Evolutionary conservation across 306 rosid genomes (phyloP), one percentile per base, ranked within the genome.

Genomic region (Fragaria vesca): DNA sequence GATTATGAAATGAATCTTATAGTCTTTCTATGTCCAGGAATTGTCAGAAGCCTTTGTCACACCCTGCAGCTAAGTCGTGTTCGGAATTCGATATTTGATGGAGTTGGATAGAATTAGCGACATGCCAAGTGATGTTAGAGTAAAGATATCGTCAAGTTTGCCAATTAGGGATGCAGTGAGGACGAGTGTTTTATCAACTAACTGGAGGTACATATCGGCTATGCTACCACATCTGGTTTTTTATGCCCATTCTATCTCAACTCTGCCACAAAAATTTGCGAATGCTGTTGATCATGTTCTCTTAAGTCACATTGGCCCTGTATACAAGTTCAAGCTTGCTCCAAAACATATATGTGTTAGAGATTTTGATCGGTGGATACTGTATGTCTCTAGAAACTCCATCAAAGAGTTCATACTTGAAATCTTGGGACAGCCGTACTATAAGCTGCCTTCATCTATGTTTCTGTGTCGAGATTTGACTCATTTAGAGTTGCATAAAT

Each of bases 161-260:
- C 78, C 93, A 6, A 76, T 87, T 42, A 78, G 66, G 76, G 93
- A 90, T 55, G 93, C 93, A 1, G 87, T 90, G 63, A 84, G 78
- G 74, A 90, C 93, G 24, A 87, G 93, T 72, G 52, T 86, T 70
- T 80, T 90, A 28, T 87, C 90, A 12, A 86, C 86, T 55, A 84
- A 78, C 55, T 90, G 93, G 93, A 90, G 88, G 75, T 87, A 80
- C 82, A 87, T 77, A 76, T 87, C 91, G 87, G 81, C 91, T 6
- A 76, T 78, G 2, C 75, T 85, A 24, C 87, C 91, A 8, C 74
- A 70, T 79, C 87, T 89, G 51, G 88, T 82, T 81, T 89, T 89
- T 17, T 88, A 85, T 72, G 6, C 2, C 79, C 6, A 63, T 4
- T n/a, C 0, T 21, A 3, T 21, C 15, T 1, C 32, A 4, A 21